Percentiles rank a stretch among this genome's conserved stretches.
Conservation (phyloP, 148 eudicot species). For the Talinum fruticosum region DNA sequence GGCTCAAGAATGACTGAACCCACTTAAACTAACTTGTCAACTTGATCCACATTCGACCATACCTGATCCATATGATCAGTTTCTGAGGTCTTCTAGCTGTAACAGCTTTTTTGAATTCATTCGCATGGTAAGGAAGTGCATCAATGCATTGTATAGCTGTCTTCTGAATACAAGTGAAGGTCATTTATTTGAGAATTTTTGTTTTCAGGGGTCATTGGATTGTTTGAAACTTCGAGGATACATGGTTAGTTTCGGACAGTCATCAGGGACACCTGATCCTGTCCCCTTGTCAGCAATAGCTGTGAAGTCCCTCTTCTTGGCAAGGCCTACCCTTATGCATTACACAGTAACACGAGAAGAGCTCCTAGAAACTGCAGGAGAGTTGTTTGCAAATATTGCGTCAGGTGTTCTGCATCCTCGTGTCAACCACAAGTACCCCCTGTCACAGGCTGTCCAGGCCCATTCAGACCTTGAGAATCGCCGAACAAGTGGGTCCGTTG, state of each 20-base stretch:
- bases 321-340: conserved; percentile 57
- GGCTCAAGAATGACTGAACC: background rate
- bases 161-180: background rate
- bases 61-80: too few relatives aligned
- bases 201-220: conserved; percentile 67
- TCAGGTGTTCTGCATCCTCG: conserved; percentile 55
- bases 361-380: conserved; percentile 67
- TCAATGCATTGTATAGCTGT: background rate
- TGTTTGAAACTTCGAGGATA: conserved; percentile 75
- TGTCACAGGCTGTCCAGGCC: conserved; percentile 79
- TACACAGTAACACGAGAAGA: conserved; percentile 65
- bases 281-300: conserved; percentile 67
- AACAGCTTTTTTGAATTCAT: background rate
- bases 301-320: conserved; percentile 62
- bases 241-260: conserved; percentile 73
- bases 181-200: background rate
- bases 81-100: background rate
- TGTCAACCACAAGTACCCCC: conserved; percentile 68
- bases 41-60: too few relatives aligned
- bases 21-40: background rate
- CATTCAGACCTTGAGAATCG: conserved; percentile 74
- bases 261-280: conserved; percentile 73
- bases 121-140: background rate
- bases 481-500: conserved; percentile 72
- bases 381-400: conserved; percentile 58